Percentiles rank a stretch among this genome's conserved stretches.
Evolutionary conservation across 2,329 filamentous ascomycete species (phyloP).

Genomic region (Trichoderma guizhouense): DNA sequence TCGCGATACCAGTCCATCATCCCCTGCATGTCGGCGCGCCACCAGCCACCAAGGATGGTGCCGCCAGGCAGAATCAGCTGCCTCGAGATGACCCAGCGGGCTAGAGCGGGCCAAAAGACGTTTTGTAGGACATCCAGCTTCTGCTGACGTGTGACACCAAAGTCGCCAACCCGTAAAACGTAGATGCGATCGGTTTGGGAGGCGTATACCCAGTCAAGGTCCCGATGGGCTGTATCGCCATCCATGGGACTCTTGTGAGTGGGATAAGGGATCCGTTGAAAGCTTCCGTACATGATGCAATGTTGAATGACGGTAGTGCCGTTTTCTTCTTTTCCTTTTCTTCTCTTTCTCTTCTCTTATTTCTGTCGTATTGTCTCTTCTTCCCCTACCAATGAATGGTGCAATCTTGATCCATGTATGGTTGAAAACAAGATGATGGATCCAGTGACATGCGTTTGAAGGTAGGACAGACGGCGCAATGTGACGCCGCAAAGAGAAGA

Average conservation of each 20-base stretch:
- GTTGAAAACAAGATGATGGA: not conserved
- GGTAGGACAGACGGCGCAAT: not conserved
- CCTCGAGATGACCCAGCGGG: slow-evolving; percentile 26
- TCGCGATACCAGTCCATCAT: slow-evolving; percentile 32
- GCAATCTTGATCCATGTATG: not conserved
- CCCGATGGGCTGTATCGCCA: slow-evolving; percentile 24
- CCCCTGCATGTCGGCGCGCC: slow-evolving; percentile 26
- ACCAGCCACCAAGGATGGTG: slow-evolving; percentile 26
- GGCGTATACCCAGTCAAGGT: slow-evolving; percentile 24
- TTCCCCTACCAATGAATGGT: not conserved
- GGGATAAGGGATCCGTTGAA: slow-evolving; percentile 23
- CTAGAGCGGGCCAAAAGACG: slow-evolving; percentile 28
- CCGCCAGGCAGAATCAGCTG: slow-evolving; percentile 23
- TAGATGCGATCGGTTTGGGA: slow-evolving; percentile 24
- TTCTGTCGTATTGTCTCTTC: not conserved
- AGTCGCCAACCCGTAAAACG: slow-evolving; percentile 18
- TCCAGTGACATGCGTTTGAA: not conserved
- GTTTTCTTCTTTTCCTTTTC: not conserved
- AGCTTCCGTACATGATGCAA: slow-evolving; percentile 14
- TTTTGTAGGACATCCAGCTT: slow-evolving; percentile 25
- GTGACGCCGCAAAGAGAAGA: not conserved
- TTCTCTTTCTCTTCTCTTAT: not conserved
- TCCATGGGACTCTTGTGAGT: slow-evolving; percentile 26
- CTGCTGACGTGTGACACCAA: slow-evolving; percentile 20
- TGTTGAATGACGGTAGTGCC: not conserved